These are phyloP conservation scores for Trametes versicolor DNA, from an alignment of 1,284 basidiomycete species.

Conservation along the genomic window DNA sequence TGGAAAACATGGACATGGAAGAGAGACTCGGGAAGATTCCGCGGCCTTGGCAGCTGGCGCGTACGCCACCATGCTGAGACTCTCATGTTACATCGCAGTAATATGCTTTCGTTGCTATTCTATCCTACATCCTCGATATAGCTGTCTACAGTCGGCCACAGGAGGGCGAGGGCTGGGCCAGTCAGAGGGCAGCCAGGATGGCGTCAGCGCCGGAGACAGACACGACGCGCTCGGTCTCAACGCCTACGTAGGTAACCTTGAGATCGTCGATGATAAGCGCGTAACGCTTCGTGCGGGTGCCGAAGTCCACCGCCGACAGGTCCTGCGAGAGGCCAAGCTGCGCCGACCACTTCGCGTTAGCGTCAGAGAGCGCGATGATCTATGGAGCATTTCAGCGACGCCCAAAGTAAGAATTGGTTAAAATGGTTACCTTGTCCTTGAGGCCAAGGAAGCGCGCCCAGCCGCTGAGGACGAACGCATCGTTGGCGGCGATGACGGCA, in stretches of 20 bases:
- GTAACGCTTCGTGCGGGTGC: conserved; percentile 75
- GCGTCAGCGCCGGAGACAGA: conserved; percentile 75
- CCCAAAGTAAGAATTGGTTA: background rate
- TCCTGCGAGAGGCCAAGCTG: conserved; percentile 70
- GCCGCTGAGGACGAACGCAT: conserved; percentile 82
- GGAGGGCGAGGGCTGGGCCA: background rate
- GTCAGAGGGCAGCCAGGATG: conserved; percentile 54
- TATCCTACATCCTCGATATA: background rate
- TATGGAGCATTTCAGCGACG: too few species aligned
- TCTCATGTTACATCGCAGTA: background rate
- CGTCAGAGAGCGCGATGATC: conserved; percentile 68
- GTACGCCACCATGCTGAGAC: conserved; percentile 1
- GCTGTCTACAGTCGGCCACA: conserved; percentile 14
- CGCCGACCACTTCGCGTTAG: conserved; percentile 69
- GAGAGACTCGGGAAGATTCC: background rate
- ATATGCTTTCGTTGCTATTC: background rate
- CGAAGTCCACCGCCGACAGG: conserved; percentile 70
- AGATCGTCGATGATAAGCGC: conserved; percentile 78
- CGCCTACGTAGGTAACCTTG: conserved; percentile 70
- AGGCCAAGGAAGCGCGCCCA: conserved; percentile 77
- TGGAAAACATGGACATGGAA: background rate
- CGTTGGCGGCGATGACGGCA: conserved; percentile 77
- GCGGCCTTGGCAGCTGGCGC: background rate
- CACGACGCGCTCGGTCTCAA: conserved; percentile 62
- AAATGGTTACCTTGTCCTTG: conserved; percentile 68